Evolutionary conservation across 2,329 filamentous ascomycete genomes (phyloP).

Genomic region (Penicillium sp.): DNA sequence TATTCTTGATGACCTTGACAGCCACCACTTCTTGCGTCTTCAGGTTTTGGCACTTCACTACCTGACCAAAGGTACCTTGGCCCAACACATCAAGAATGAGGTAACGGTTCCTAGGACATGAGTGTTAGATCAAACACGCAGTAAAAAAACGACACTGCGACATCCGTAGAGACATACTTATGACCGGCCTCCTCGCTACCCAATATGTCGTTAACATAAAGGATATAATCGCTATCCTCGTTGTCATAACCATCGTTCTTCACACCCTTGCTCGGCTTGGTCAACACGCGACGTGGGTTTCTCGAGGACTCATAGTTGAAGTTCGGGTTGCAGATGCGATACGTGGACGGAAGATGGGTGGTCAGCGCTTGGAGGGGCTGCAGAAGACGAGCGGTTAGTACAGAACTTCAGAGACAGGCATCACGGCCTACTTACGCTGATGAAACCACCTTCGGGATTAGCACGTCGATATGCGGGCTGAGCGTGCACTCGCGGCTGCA

Average conservation of each 20-base stretch:
- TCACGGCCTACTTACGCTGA: slow-evolving; percentile 70
- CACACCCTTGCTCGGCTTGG: slow-evolving; percentile 95
- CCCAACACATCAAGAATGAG: slow-evolving; percentile 95
- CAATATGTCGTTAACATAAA: slow-evolving; percentile 98
- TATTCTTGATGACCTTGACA: slow-evolving; percentile 98
- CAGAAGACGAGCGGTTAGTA: slow-evolving; percentile 16
- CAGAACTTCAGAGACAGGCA: neutral
- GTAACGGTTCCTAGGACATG: slow-evolving; percentile 74
- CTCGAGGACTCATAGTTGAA: slow-evolving; percentile 99
- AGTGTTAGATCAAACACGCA: slow-evolving; percentile 17
- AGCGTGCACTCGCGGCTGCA: slow-evolving; percentile 79
- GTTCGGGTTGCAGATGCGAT: slow-evolving; percentile 94
- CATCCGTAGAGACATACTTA: slow-evolving; percentile 64
- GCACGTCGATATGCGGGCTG: slow-evolving; percentile 92
- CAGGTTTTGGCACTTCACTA: slow-evolving; percentile 97
- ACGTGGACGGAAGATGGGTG: slow-evolving; percentile 88
- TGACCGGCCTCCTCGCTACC: slow-evolving; percentile 97
- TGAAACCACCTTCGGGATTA: slow-evolving; percentile 95
- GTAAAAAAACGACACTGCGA: neutral
- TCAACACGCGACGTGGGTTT: slow-evolving; percentile 92
- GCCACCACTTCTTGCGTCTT: slow-evolving; percentile 98
- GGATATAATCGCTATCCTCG: slow-evolving; percentile 97
- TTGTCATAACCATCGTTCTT: slow-evolving; percentile 99
- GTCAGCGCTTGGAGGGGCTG: slow-evolving; percentile 95
- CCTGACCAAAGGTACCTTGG: slow-evolving; percentile 96